A percentile compares a stretch with the other conserved stretches of the same genome.
phyloP scores from a whole-genome alignment of 2,329 filamentous ascomycete genomes.

The Talaromyces funiculosus region DNA sequence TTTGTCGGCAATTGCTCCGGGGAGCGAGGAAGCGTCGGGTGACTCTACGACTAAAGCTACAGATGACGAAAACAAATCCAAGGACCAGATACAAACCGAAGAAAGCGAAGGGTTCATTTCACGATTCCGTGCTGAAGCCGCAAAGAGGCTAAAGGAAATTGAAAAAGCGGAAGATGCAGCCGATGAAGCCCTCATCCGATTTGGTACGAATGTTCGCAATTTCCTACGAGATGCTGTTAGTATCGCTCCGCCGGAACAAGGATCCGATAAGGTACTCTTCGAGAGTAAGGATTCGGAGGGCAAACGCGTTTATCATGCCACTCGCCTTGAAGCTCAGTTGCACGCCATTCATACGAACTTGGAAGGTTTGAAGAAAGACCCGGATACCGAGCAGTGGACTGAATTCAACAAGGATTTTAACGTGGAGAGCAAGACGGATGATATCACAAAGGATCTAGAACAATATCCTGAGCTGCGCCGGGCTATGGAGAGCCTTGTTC shows the following conservation, averaged over 20 bases:
- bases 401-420: constrained; percentile 70
- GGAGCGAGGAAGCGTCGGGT: constrained; percentile 20
- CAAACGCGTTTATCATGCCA: constrained; percentile 90
- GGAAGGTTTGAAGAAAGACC: constrained; percentile 78
- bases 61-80: constrained; percentile 16
- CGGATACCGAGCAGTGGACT: constrained; percentile 67
- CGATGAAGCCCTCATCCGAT: constrained; percentile 87
- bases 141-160: constrained; percentile 79
- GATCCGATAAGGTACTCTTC: constrained; percentile 64
- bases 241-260: constrained; percentile 65
- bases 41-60: constrained; percentile 26
- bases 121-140: constrained; percentile 68
- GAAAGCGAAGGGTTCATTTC: constrained; percentile 62
- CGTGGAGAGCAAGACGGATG: constrained; percentile 75
- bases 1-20: constrained; percentile 19
- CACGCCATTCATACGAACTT: constrained; percentile 87
- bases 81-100: constrained; percentile 1
- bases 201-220: constrained; percentile 81
- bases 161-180: constrained; percentile 91
- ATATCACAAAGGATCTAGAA: constrained; percentile 74
- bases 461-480: constrained; percentile 77
- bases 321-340: constrained; percentile 88
- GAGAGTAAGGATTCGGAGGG: constrained; percentile 87
- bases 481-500: constrained; percentile 96
- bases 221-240: constrained; percentile 87